Percentiles rank a stretch among this genome's conserved stretches.
phyloP scores from a whole-genome alignment of 805 yeast genomes.

The Tetrapisispora pingtungensis region DNA sequence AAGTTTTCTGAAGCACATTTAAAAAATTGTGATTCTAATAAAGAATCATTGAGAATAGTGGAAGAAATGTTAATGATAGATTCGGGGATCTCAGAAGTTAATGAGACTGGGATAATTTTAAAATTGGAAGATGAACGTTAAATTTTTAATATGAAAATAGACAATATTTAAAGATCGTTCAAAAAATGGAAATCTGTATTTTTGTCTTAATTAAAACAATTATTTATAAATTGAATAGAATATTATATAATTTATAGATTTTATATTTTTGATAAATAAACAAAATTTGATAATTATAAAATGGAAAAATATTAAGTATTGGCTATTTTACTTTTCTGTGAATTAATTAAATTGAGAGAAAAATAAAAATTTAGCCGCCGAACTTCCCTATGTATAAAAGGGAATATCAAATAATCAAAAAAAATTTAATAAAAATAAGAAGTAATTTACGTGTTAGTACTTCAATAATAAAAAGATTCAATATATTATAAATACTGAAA shows the following conservation, averaged over 20 bases:
- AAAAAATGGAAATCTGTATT: background rate
- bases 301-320: too few species aligned
- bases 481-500: too few species aligned
- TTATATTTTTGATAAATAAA: too few species aligned
- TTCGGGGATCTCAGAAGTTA: conserved; percentile 24
- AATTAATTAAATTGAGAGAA: too few species aligned
- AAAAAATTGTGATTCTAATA: conserved; percentile 18
- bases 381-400: background rate
- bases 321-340: too few species aligned
- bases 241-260: background rate
- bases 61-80: conserved; percentile 29
- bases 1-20: conserved; percentile 28
- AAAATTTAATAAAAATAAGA: too few species aligned
- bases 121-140: conserved; percentile 7
- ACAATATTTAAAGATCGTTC: too few species aligned
- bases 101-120: conserved; percentile 18
- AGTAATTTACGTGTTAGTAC: too few species aligned
- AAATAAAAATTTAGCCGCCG: background rate
- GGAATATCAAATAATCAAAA: too few species aligned
- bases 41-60: conserved; percentile 23
- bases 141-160: background rate
- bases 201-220: background rate
- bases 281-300: too few species aligned
- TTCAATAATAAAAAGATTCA: too few species aligned
- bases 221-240: background rate